A percentile compares a stretch with the other conserved stretches of the same genome.
phyloP scores from a whole-genome alignment of 108 stramenopile species.

The Nitzschia inconspicua region DNA sequence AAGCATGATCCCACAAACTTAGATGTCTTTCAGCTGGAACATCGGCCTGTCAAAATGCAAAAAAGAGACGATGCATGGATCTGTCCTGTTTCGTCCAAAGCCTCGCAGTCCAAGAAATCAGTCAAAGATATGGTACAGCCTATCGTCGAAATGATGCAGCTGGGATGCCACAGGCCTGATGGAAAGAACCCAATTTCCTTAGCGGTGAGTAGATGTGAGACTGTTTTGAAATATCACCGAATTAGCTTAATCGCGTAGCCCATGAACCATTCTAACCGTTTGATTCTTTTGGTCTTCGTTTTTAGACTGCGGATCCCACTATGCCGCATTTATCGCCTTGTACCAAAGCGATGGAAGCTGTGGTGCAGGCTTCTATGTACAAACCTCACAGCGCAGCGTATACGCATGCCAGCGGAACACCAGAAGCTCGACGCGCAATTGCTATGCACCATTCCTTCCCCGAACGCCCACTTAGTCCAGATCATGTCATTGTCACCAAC shows the following conservation, averaged over 20 bases:
- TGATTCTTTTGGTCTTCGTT: too few relatives aligned
- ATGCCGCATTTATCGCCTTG: conserved; percentile 2
- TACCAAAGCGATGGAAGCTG: conserved; percentile 45
- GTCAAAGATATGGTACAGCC: conserved; percentile 86
- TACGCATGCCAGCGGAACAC: conserved; percentile 72
- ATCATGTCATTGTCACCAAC: conserved; percentile 85
- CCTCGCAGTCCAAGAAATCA: conserved; percentile 74
- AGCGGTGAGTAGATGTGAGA: conserved; percentile 82
- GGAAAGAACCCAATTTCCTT: conserved; percentile 82
- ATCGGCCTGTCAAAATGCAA: too few relatives aligned
- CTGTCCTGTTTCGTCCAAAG: conserved; percentile 58
- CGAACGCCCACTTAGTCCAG: conserved; percentile 38
- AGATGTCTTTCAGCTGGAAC: too few relatives aligned
- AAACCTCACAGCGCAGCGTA: conserved; percentile 60
- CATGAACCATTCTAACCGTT: too few relatives aligned
- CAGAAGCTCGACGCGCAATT: conserved; percentile 72
- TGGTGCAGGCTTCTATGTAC: conserved; percentile 34
- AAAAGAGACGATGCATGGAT: too few relatives aligned
- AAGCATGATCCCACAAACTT: too few relatives aligned
- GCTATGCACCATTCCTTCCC: conserved; percentile 56
- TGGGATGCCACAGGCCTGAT: conserved; percentile 45
- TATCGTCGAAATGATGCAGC: conserved; percentile 49
- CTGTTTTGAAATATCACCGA: too few relatives aligned
- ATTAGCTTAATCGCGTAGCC: too few relatives aligned
- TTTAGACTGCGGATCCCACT: conserved; percentile 1